Evolutionary conservation across 2,329 filamentous ascomycete species (phyloP), one percentile per base, ranked within the genome.

Genomic region (Epichloe coenophiala): DNA sequence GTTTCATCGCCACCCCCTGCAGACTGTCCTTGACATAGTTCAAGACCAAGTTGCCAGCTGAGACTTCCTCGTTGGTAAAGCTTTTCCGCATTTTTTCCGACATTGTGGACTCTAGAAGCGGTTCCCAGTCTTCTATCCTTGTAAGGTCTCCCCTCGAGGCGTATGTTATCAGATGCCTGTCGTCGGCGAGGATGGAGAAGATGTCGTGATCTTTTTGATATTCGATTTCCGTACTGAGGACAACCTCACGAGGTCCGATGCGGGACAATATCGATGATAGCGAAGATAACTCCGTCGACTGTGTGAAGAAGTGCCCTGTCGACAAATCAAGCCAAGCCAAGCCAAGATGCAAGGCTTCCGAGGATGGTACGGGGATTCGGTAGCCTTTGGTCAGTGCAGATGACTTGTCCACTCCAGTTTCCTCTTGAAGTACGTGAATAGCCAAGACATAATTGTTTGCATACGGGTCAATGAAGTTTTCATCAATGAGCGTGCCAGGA

Each of bases 251-350:
- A 1, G 93, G 89, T 17, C 81, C 80, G 55, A 97, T 84, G 27
- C 91, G 82, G 31, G 90, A 86, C 47, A 97, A 72, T 19, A 86
- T 81, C 9, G 90, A 88, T n/a, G 86, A 75, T 4, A 98, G 70
- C 50, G 83, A 81, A 47, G 78, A 72, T 7, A 90, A 67, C 19
- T 83, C 82, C 0, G 86, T 83, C 17, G 72, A 73, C 62, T 97
- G 89, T 0, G 89, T 95, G 60, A 83, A 88, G 67, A 98, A 98
- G 59, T 91, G 86, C 13, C 93, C 93, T 3, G 93, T 98, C 8
- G 93, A 96, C 27, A 97, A 70, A 66, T 98, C 93, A 45, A 97
- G 72, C 93, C 93, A 98, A 40, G 93, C 87, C 47, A 98, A 71
- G 3, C 93, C 93, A 51, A 94, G 71, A 44, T 68, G 67, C 48